These are phyloP conservation scores for Glaciozyma antarctica DNA, from an alignment of 768 basidiomycete species.

Conservation along the genomic window DNA sequence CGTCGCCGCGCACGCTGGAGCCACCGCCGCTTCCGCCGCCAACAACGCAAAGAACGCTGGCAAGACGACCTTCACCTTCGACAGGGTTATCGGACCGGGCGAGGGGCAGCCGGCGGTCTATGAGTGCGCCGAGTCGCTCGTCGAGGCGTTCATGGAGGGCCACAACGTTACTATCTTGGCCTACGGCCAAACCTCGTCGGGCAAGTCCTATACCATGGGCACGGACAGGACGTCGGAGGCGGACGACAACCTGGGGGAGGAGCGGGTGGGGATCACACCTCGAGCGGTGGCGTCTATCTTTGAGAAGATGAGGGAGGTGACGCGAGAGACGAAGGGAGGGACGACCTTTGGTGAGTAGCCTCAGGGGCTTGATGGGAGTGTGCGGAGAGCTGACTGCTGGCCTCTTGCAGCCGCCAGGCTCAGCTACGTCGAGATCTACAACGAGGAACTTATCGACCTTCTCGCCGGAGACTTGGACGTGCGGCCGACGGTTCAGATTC, in stretches of 20 bases:
- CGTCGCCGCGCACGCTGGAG: slow-evolving; percentile 39
- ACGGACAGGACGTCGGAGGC: slow-evolving; percentile 56
- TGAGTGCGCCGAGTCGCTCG: slow-evolving; percentile 68
- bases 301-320: slow-evolving; percentile 56
- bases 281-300: slow-evolving; percentile 86
- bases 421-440: slow-evolving; percentile 88
- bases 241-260: slow-evolving; percentile 23
- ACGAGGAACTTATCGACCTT: slow-evolving; percentile 96
- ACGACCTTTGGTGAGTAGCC: slow-evolving; percentile 42
- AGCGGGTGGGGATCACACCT: slow-evolving; percentile 81
- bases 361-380: too few relatives aligned
- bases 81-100: slow-evolving; percentile 81
- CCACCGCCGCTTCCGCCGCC: slow-evolving; percentile 47
- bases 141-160: slow-evolving; percentile 79
- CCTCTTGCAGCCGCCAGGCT: slow-evolving; percentile 51
- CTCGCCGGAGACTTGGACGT: slow-evolving; percentile 56
- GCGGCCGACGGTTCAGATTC: slow-evolving; percentile 80
- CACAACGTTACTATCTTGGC: slow-evolving; percentile 97
- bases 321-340: slow-evolving; percentile 51
- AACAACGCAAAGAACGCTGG: slow-evolving; percentile 48
- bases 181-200: slow-evolving; percentile 93
- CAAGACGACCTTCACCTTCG: slow-evolving; percentile 72
- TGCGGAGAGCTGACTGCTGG: too few relatives aligned
- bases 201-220: slow-evolving; percentile 97
- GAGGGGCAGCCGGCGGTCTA: slow-evolving; percentile 80